A percentile compares a stretch with the other conserved stretches of the same genome.
phyloP scores from a whole-genome alignment of 805 yeast species.

The Sugiyamaella mastotermitis region DNA sequence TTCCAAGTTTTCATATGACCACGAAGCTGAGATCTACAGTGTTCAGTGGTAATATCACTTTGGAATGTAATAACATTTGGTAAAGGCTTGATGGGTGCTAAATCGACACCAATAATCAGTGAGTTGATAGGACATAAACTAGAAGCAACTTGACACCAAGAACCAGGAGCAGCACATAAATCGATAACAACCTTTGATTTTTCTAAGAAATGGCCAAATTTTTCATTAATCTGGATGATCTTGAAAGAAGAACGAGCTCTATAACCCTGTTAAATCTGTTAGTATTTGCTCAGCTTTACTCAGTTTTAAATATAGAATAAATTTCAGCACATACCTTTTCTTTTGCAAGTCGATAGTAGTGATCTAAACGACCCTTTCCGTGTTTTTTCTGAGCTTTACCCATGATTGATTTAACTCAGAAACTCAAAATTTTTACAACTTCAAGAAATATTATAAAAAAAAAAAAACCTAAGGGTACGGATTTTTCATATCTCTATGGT shows the following conservation, averaged over 20 bases:
- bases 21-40: slow-evolving; percentile 88
- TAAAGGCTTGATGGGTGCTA: slow-evolving; percentile 93
- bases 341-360: slow-evolving; percentile 92
- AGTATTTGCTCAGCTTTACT: slow-evolving; percentile 2
- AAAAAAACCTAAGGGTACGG: too few relatives aligned
- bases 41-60: slow-evolving; percentile 96
- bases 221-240: slow-evolving; percentile 89
- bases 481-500: too few relatives aligned
- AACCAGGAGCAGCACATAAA: slow-evolving; percentile 98
- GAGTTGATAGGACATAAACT: slow-evolving; percentile 89
- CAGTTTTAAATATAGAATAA: background rate
- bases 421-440: too few relatives aligned
- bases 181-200: slow-evolving; percentile 94
- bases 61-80: slow-evolving; percentile 94
- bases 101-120: slow-evolving; percentile 95
- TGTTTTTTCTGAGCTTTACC: slow-evolving; percentile 92
- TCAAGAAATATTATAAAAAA: too few relatives aligned
- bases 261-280: slow-evolving; percentile 56
- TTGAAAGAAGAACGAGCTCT: slow-evolving; percentile 99
- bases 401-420: too few relatives aligned
- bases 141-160: slow-evolving; percentile 99
- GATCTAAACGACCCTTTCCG: slow-evolving; percentile 98
- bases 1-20: slow-evolving; percentile 99
- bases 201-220: slow-evolving; percentile 91
- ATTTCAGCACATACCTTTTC: slow-evolving; percentile 52